Base-by-base conservation (phyloP, 2,329 filamentous ascomycete genomes). In the Diaporthe australafricana region DNA sequence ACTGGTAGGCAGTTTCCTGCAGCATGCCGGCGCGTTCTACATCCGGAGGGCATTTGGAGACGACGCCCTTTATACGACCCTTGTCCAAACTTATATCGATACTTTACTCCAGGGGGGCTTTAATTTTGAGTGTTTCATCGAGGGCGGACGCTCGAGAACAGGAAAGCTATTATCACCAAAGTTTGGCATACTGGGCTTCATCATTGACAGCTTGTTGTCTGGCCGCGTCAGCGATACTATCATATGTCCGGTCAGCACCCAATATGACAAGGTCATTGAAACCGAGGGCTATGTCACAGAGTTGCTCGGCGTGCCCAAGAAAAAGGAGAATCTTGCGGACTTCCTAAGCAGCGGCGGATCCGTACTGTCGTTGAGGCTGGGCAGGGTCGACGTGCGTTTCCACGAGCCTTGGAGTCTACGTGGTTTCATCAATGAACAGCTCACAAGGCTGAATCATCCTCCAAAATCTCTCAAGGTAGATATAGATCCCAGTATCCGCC, bases 211-310 rank as follows among this genome's bases (percentile, higher is more conserved):
- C 76, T 87, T 99, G 17, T 84, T 98, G 7, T 97, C 94, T 0
- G 95, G 95, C 0, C 89, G 95, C 8, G 95, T 98, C 0, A 87
- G 97, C 57, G 96, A 99, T 81, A 92, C 94, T 40, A 93, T 98
- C 52, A 94, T 99, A 67, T 98, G 96, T 77, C 96, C 96, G 0
- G 96, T 99, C 56, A 97, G 94, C 81, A 98, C 95, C 0, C 96
- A 99, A 80, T 99, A 99, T 79, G 96, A 99, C 86, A 99, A 98
- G 80, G 96, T 99, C 70, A 97, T 99, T 72, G 96, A 99, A 81
- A 98, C 97, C 0, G 95, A 98, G 81, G 96, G 95, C 6, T 99
- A 99, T 78, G 96, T 98, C 55, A 96, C 92, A 42, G 96, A 99
- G 81, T 88, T 99, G 2, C 88, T 99, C 0, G 96, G 96, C 3